These are phyloP conservation scores for Chloroidium sp. DNA, from an alignment of 163 green algal species.

Conservation along the genomic window DNA sequence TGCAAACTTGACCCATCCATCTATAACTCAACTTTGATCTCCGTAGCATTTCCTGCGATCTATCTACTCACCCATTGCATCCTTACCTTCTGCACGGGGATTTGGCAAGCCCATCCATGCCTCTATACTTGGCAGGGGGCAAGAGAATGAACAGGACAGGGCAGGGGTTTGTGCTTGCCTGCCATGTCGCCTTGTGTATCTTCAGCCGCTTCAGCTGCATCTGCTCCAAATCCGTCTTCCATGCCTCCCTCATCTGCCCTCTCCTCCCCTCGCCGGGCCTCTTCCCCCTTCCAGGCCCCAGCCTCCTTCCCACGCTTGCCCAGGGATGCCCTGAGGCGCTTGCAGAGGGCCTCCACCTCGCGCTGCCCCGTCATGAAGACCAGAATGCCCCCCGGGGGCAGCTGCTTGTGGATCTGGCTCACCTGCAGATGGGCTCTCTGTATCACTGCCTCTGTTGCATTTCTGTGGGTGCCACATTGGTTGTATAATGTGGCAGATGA, in stretches of 20 bases:
- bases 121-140: too few relatives aligned
- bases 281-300: conserved; percentile 1
- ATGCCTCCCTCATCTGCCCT: conserved; percentile 7
- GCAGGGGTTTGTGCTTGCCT: not conserved
- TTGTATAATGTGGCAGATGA: too few relatives aligned
- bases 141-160: not conserved
- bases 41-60: too few relatives aligned
- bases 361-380: conserved; percentile 90
- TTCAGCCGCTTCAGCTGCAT: conserved; percentile 11
- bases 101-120: too few relatives aligned
- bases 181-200: not conserved
- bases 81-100: too few relatives aligned
- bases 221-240: conserved; percentile 16
- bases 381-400: conserved; percentile 85
- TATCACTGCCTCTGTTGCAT: too few relatives aligned
- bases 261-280: conserved; percentile 9
- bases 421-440: conserved; percentile 34
- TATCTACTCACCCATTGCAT: too few relatives aligned
- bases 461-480: too few relatives aligned
- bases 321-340: conserved; percentile 33
- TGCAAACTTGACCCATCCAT: too few relatives aligned
- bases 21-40: too few relatives aligned
- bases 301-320: not conserved
- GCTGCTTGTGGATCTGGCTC: conserved; percentile 72
- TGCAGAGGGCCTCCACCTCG: conserved; percentile 73